These are phyloP conservation scores for Conringia planisiliqua DNA, from an alignment of 345 rosid species.

Conservation along the genomic window DNA sequence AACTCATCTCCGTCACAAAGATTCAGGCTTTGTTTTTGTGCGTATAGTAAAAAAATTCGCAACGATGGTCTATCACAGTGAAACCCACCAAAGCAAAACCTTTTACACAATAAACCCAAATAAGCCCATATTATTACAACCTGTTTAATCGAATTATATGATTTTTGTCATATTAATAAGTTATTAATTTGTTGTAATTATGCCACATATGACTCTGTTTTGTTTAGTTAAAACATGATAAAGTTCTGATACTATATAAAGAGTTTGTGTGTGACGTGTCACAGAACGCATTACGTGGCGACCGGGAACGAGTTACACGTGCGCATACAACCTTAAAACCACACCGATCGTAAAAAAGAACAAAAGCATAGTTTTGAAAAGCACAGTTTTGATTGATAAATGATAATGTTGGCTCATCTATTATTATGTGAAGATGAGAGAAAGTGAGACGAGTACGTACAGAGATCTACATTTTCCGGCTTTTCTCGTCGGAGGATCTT, in stretches of 20 bases:
- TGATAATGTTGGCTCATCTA: slow-evolving; percentile 11
- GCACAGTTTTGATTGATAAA: not conserved
- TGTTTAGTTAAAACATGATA: no score
- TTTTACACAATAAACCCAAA: not conserved
- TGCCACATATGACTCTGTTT: no score
- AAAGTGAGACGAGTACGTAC: slow-evolving; percentile 29
- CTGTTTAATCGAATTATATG: not conserved
- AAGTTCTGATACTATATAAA: no score
- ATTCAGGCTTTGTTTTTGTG: not conserved
- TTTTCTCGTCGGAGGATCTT: slow-evolving; percentile 58
- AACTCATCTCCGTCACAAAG: not conserved
- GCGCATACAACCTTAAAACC: not conserved
- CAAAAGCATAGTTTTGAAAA: not conserved
- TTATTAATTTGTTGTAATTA: no score
- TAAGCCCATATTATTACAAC: not conserved
- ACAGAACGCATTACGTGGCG: not conserved
- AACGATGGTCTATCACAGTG: not conserved
- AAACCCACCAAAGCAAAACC: not conserved
- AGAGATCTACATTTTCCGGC: slow-evolving; percentile 54
- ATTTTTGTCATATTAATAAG: no score
- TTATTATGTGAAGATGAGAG: slow-evolving; percentile 9
- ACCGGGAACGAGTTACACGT: not conserved
- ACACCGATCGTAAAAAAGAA: not conserved
- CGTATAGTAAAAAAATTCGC: not conserved
- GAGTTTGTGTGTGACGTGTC: slow-evolving; percentile 3